phyloP scores from a whole-genome alignment of 2,329 filamentous ascomycete species.

The Colletotrichum somersetense region DNA sequence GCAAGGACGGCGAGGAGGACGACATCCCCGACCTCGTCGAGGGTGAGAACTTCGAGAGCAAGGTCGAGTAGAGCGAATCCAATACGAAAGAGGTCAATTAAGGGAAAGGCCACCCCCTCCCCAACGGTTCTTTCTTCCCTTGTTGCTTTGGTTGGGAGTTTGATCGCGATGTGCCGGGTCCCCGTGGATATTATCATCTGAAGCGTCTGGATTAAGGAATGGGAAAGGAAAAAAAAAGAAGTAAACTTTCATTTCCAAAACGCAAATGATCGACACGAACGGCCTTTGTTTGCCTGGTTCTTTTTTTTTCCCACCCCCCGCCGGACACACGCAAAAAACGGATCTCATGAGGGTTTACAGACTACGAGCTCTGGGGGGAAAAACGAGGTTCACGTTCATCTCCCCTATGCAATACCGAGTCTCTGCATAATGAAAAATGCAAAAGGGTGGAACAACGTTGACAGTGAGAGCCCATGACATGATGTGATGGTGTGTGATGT shows the following conservation, averaged over 20 bases:
- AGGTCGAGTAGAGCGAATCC: conserved; percentile 80
- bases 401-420: conserved; percentile 5
- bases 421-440: conserved; percentile 25
- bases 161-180: conserved; percentile 12
- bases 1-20: conserved; percentile 83
- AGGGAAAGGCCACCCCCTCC: background rate
- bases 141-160: conserved; percentile 14
- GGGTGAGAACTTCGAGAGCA: conserved; percentile 98
- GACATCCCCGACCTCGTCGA: conserved; percentile 98
- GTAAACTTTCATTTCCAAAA: conserved; percentile 16
- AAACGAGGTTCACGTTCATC: background rate
- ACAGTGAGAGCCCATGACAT: background rate
- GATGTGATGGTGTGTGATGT: conserved; percentile 3
- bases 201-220: conserved; percentile 23
- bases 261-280: conserved; percentile 18
- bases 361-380: conserved; percentile 1
- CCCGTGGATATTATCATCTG: conserved; percentile 23
- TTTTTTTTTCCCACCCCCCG: background rate
- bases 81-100: conserved; percentile 22
- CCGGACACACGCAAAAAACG: background rate
- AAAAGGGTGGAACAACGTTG: conserved; percentile 2
- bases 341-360: background rate
- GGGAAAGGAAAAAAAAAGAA: conserved; percentile 15
- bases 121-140: conserved; percentile 12
- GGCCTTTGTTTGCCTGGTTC: background rate